Evolutionary conservation across 2,329 filamentous ascomycete genomes (phyloP), one percentile per base, ranked within the genome.

Genomic region (Phialemoniopsis sp.): DNA sequence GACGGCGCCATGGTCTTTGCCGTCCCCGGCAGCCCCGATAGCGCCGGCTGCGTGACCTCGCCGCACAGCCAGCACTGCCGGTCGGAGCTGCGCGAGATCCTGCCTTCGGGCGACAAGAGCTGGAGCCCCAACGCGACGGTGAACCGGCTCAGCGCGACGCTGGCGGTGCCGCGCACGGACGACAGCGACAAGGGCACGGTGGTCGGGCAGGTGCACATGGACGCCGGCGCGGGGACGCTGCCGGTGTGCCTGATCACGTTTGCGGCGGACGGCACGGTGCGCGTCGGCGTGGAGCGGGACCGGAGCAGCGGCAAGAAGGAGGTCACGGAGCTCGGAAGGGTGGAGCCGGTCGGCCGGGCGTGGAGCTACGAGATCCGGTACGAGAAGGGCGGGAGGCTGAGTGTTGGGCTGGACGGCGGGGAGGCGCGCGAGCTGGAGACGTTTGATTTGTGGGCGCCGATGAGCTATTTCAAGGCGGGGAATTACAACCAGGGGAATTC

Each of bases 61-160:
- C 44, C 55, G 2, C 57, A 64, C 51, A 66, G 62, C 48, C 40
- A 58, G 34, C 64, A 68, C 45, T 68, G 65, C 46, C 64, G 63
- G 19, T 65, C 60, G 9, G 65, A 68, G 47, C 51, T 69, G 12
- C 62, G 63, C 14, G 65, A 69, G 50, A 41, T 37, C 13, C 49
- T 37, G 21, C 62, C 60, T 2, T 52, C 36, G 3, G 21, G 21
- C 21, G 21, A 10, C 21, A 6, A 10, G 21, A 53, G 43, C 36
- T 58, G 63, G 62, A 49, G 55, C 32, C 60, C 63, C 8, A 56
- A 51, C 10, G 48, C 41, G n/a, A 36, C 41, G 4, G 48, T 44
- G n/a, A 66, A 64, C 44, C 47, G 50, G 4, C 50, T 66, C n/a
- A 56, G 43, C 14, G 60, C 51, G 3, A 48, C 47, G 1, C 47